Base-by-base conservation (phyloP, 306 rosid species). In the Pterocarpus macrocarpus region DNA sequence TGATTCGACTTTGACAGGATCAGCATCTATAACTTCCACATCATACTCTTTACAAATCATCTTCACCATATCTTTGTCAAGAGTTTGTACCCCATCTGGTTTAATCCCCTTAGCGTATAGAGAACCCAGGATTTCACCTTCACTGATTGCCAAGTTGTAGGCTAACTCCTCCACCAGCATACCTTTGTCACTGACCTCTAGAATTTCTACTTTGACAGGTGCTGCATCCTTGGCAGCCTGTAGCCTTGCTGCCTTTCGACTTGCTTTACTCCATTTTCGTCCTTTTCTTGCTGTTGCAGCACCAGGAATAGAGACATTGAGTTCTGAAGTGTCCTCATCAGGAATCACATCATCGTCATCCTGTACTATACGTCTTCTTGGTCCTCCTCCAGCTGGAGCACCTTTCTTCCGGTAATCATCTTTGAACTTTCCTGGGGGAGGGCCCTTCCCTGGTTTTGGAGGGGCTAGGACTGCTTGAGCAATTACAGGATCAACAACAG, bases 201-300 rank as follows among this genome's bases (percentile, higher is more conserved):
- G 89, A 80, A 95, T 95, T 85, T 95, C 99, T 30, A 89, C 99
- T 88, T 90, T 95, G 67, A 95, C 98, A 65, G 99, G 98, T 85
- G 99, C 99, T 4, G 98, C 97, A 59, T 93, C 97, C 90, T 77
- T 95, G 73, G 97, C 97, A 86, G 99, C 99, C 82, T 90, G 97
- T 71, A 95, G 91, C 77, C 97, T 87, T n/a, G 93, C 97, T 4
- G 99, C 99, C 89, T 83, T 95, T 85, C 99, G 89, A 75, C 97
- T 91, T 52, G 99, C 99, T 91, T 95, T 95, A 79, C 90, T 95
- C 99, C 98, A 93, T 85, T 92, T 95, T 87, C 98, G 88, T 79
- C 99, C 99, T 90, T 93, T 95, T 83, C 99, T 89, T 68, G 85
- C 72, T 52, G 90, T 89, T 68, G 85, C 72, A 58, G 90, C 84